Conservation (phyloP, 176 grass and related monocot species). For the Otatea glauca region DNA sequence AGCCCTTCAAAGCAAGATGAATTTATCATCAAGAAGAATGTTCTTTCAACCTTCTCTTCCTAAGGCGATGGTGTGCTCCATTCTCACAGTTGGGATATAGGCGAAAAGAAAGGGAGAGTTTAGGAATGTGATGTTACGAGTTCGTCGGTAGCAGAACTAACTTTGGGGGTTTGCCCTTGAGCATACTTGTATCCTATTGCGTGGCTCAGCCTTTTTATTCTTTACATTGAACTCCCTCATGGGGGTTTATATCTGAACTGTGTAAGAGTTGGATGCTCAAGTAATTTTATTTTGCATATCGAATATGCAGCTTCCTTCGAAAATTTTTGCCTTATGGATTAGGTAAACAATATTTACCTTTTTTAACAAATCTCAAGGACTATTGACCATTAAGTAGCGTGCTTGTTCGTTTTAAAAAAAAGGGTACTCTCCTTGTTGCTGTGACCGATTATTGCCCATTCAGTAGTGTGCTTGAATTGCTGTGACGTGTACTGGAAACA, state of each 20-base stretch:
- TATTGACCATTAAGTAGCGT: no score
- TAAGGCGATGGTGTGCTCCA: slow-evolving; percentile 35
- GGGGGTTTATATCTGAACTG: background rate
- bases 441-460: background rate
- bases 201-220: background rate
- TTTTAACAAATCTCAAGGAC: no score
- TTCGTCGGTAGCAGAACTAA: slow-evolving; percentile 28
- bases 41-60: slow-evolving; percentile 71
- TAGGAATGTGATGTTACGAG: slow-evolving; percentile 22
- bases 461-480: background rate
- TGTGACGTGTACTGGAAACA: background rate
- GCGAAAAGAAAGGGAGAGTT: background rate
- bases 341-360: no score
- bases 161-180: slow-evolving; percentile 9
- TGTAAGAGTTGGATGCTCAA: background rate
- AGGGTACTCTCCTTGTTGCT: no score
- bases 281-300: background rate
- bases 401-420: no score
- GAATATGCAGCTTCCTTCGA: background rate
- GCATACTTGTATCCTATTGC: slow-evolving; percentile 8
- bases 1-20: slow-evolving; percentile 73
- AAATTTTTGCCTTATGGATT: background rate
- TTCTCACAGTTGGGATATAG: slow-evolving; percentile 15
- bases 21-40: slow-evolving; percentile 91
- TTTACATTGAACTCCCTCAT: background rate